Evolutionary conservation across 495 filamentous ascomycete species (phyloP), one percentile per base, ranked within the genome.

Genomic region (Lepraria neglecta): DNA sequence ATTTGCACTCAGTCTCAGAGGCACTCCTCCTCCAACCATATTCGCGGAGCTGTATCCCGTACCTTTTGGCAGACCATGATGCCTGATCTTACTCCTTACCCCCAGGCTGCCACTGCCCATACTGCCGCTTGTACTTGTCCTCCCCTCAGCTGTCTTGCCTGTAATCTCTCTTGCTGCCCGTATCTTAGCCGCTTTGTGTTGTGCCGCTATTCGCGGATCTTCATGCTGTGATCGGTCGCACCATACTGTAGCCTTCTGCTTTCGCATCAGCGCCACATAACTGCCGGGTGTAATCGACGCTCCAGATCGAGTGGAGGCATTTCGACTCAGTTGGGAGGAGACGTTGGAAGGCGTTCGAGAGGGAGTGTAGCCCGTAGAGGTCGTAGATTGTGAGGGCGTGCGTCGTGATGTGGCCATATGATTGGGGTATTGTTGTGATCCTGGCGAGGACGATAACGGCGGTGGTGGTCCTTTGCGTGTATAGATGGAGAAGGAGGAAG

Each of bases 211-310:
- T 27, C 90, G 80, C 11, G 95, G 89, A 74, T 99, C 95, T 73
- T 97, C 91, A 55, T 87, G 83, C 68, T 99, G 94, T 15, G 91
- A 82, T 57, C 92, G 91, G 66, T 97, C 95, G 73, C 92, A 97
- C 94, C 94, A 99, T 9, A 99, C 94, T 0, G 94, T 99, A 33
- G 90, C 94, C 70, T 97, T 99, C 70, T 99, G 94, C 67, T 90
- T 90, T 52, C 94, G 83, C 77, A 99, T 87, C 11, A 97, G 78
- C 15, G 94, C 92, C 27, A 99, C 94, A 73, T 99, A 99, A 64
- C 88, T 84, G 33, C 84, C 78, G 6, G 87, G 80, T 46, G 81
- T 78, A 21, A 73, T 73, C 19, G 77, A 72, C 9, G 78, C 78
- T 46, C 81, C 81, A 60, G 83, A 85, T 9, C 88, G 91, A 35